phyloP scores from a whole-genome alignment of 805 yeast genomes.

The Lachancea thermotolerans region DNA sequence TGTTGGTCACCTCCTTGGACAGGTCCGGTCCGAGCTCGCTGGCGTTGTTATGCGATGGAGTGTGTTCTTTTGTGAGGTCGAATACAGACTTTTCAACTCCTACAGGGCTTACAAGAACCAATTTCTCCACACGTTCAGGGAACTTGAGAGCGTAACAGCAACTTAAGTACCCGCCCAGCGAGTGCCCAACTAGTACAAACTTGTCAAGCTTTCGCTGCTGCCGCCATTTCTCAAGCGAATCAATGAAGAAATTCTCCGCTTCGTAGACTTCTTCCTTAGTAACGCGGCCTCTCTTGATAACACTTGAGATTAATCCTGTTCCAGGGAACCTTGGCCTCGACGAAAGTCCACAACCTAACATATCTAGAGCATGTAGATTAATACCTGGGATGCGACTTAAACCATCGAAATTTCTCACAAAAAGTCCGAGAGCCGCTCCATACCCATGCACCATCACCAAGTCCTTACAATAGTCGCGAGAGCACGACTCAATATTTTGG shows the following conservation, averaged over 20 bases:
- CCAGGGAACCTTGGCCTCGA: slow-evolving; percentile 66
- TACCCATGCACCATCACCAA: slow-evolving; percentile 86
- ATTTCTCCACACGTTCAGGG: slow-evolving; percentile 43
- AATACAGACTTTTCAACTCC: slow-evolving; percentile 57
- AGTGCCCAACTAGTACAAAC: slow-evolving; percentile 60
- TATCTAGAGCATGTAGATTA: slow-evolving; percentile 72
- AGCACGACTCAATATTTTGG: slow-evolving; percentile 60
- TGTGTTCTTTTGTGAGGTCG: slow-evolving; percentile 15
- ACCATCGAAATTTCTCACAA: slow-evolving; percentile 62
- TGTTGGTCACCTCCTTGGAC: slow-evolving; percentile 26
- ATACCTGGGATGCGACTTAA: slow-evolving; percentile 47
- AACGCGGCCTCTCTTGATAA: slow-evolving; percentile 40
- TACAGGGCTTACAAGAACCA: slow-evolving; percentile 62
- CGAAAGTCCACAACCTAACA: slow-evolving; percentile 87
- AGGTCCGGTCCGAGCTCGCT: slow-evolving; percentile 28
- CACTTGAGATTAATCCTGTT: slow-evolving; percentile 51
- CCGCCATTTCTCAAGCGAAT: slow-evolving; percentile 59
- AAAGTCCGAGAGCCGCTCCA: slow-evolving; percentile 90
- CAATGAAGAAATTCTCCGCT: slow-evolving; percentile 34
- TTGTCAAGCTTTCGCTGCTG: slow-evolving; percentile 37
- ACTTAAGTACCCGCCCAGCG: slow-evolving; percentile 65
- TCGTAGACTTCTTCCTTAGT: slow-evolving; percentile 24
- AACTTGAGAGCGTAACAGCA: slow-evolving; percentile 50
- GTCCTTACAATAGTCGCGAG: slow-evolving; percentile 47
- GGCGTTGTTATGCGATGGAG: slow-evolving; percentile 4